phyloP scores from a whole-genome alignment of 2,329 filamentous ascomycete genomes.

The Cercospora berteroae region DNA sequence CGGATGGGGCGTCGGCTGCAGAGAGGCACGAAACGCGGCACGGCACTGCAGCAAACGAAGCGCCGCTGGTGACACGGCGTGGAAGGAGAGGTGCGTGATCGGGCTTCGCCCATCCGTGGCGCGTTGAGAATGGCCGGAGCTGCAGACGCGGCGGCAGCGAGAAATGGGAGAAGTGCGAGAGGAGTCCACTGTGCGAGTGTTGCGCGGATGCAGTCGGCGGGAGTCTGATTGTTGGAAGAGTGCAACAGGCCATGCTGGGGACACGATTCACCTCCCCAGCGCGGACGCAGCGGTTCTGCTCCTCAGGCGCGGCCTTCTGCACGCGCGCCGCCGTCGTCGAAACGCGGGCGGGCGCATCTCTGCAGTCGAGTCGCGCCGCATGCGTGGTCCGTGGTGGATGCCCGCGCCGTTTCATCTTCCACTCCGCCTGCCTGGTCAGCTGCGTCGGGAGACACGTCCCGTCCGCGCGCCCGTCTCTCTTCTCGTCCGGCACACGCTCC shows the following conservation, averaged over 20 bases:
- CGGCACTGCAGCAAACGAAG: not conserved
- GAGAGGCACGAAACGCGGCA: not conserved
- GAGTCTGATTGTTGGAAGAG: not conserved
- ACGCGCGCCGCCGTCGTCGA: not conserved
- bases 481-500: not conserved
- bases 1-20: not conserved
- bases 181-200: not conserved
- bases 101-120: not conserved
- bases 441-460: not conserved
- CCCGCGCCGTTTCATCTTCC: constrained; percentile 4
- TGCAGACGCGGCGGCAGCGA: not conserved
- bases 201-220: not conserved
- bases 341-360: not conserved
- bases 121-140: not conserved
- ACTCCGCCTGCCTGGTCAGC: not conserved
- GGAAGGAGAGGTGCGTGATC: not conserved
- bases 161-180: too few species aligned
- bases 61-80: constrained; percentile 1
- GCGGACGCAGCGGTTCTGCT: not conserved
- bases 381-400: constrained; percentile 4
- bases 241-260: not conserved
- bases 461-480: not conserved
- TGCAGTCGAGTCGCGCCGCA: not conserved
- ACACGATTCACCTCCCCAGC: not conserved
- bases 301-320: not conserved